These are phyloP conservation scores for Herpetomonas samuelpessoai DNA, from an alignment of 208 protist species.

Conservation along the genomic window DNA sequence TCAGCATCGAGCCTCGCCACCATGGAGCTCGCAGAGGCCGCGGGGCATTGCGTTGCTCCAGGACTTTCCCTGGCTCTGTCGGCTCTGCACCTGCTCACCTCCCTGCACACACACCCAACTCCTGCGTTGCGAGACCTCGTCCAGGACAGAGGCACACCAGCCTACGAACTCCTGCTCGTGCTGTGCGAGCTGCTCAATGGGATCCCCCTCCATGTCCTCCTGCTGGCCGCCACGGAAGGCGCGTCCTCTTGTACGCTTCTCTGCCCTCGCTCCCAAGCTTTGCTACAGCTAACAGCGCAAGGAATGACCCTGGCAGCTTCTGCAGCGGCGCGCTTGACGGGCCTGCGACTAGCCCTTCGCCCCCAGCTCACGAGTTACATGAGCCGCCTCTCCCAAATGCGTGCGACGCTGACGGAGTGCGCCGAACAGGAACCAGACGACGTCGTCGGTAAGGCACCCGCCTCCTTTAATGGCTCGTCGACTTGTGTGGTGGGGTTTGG, in stretches of 20 bases:
- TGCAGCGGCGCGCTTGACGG: background rate
- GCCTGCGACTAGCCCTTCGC: background rate
- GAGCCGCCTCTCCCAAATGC: background rate
- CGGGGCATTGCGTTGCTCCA: too few relatives aligned
- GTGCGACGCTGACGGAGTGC: background rate
- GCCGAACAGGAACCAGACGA: too few relatives aligned
- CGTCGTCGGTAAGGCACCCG: too few relatives aligned
- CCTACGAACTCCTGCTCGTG: constrained; percentile 26
- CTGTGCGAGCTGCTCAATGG: constrained; percentile 27
- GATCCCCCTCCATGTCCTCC: constrained; percentile 9
- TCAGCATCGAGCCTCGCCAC: too few relatives aligned
- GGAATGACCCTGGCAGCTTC: background rate
- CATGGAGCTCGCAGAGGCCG: too few relatives aligned
- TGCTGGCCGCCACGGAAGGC: background rate
- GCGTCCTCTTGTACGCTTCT: background rate
- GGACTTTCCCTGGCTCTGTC: too few relatives aligned
- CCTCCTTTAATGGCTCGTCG: too few relatives aligned
- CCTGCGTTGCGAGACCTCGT: constrained; percentile 4
- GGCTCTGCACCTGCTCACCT: constrained; percentile 16
- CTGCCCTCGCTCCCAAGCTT: constrained; percentile 1
- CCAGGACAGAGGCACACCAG: background rate
- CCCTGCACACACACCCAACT: constrained; percentile 19
- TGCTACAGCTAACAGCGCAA: background rate
- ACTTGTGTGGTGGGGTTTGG: too few relatives aligned
- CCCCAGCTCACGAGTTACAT: background rate